Evolutionary conservation across 2,329 filamentous ascomycete species (phyloP).

Genomic region (Cladorrhinum sp.): DNA sequence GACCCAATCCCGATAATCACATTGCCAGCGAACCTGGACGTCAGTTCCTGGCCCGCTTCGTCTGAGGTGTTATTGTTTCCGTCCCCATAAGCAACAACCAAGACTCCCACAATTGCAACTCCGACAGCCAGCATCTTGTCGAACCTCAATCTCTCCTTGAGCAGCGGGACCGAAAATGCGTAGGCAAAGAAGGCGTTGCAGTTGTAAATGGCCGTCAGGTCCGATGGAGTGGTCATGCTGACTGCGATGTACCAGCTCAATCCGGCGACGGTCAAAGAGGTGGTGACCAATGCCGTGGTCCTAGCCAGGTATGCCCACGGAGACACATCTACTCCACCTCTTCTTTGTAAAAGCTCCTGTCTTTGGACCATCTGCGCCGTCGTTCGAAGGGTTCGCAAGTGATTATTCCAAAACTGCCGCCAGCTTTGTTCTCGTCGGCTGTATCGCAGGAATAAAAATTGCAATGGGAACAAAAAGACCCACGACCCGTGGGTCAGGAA

Average conservation of each 20-base stretch:
- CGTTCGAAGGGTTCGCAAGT: slow-evolving; percentile 49
- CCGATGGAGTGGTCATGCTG: slow-evolving; percentile 85
- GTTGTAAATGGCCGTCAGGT: slow-evolving; percentile 98
- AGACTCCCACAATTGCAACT: slow-evolving; percentile 82
- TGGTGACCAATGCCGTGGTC: slow-evolving; percentile 79
- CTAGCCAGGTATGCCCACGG: slow-evolving; percentile 68
- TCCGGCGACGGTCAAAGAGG: slow-evolving; percentile 82
- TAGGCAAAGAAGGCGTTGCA: slow-evolving; percentile 99
- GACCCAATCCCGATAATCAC: slow-evolving; percentile 87
- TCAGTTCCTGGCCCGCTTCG: slow-evolving; percentile 45
- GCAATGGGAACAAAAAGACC: slow-evolving; percentile 81
- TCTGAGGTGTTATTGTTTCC: slow-evolving; percentile 50
- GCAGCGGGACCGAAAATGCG: slow-evolving; percentile 86
- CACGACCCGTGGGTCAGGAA: slow-evolving; percentile 96
- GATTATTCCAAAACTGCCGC: slow-evolving; percentile 76
- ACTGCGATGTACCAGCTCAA: slow-evolving; percentile 96
- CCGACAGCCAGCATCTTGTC: slow-evolving; percentile 85
- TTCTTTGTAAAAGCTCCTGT: slow-evolving; percentile 56
- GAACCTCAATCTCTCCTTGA: slow-evolving; percentile 77
- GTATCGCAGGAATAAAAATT: slow-evolving; percentile 75
- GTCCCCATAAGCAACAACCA: slow-evolving; percentile 95
- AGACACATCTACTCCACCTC: slow-evolving; percentile 32
- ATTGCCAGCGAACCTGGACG: slow-evolving; percentile 76
- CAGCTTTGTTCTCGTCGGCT: slow-evolving; percentile 78
- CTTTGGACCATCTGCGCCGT: slow-evolving; percentile 80